phyloP scores from a whole-genome alignment of 257 asterid species.

The Nicotiana otophora region DNA sequence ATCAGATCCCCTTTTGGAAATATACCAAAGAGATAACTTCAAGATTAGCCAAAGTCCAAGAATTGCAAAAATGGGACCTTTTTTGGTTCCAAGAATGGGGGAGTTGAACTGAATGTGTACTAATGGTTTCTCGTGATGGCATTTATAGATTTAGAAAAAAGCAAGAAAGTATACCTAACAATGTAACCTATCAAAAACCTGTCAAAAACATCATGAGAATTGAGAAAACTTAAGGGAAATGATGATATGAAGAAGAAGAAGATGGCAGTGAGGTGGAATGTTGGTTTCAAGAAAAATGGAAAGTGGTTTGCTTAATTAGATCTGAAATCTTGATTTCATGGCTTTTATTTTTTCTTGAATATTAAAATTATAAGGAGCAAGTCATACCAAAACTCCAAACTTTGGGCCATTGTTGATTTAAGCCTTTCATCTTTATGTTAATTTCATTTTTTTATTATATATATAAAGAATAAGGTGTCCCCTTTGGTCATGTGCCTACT shows the following conservation, averaged over 20 bases:
- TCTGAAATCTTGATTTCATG: slow-evolving; percentile 36
- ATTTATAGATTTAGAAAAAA: background rate
- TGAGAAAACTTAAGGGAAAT: background rate
- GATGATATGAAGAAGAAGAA: background rate
- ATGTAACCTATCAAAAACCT: slow-evolving; percentile 13
- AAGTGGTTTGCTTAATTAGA: slow-evolving; percentile 22
- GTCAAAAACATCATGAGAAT: slow-evolving; percentile 1
- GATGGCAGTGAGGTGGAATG: slow-evolving; percentile 47
- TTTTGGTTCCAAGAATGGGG: too few species aligned
- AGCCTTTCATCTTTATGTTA: slow-evolving; percentile 20
- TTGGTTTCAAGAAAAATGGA: slow-evolving; percentile 32
- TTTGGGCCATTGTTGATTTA: slow-evolving; percentile 31
- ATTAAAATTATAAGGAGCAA: slow-evolving; percentile 17
- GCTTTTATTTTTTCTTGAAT: slow-evolving; percentile 1
- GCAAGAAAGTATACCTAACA: slow-evolving; percentile 6
- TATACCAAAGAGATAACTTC: slow-evolving; percentile 16
- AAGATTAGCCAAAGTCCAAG: slow-evolving; percentile 33
- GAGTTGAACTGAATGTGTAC: background rate
- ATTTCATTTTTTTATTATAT: background rate
- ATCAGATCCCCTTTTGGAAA: slow-evolving; percentile 48
- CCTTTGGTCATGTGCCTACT: slow-evolving; percentile 4
- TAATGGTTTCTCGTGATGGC: background rate
- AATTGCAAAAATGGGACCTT: background rate
- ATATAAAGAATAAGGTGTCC: too few species aligned
- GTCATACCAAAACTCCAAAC: background rate